Conservation (phyloP, 2,329 filamentous ascomycete species). For the Aspergillus quadrilineatus region DNA sequence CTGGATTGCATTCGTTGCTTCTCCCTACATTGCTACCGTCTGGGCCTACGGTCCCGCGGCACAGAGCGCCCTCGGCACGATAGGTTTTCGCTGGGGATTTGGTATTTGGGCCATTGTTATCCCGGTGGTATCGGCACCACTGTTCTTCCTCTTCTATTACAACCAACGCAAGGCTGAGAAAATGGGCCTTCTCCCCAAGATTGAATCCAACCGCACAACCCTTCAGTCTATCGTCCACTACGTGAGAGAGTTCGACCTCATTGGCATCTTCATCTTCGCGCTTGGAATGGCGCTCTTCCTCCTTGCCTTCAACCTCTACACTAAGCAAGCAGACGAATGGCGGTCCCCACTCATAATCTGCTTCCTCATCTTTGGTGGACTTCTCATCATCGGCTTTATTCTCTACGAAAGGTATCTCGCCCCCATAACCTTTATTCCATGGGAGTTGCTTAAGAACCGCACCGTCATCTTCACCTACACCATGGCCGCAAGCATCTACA, state of each 20-base stretch:
- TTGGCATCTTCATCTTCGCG: slow-evolving; percentile 61
- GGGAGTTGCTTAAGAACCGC: slow-evolving; percentile 49
- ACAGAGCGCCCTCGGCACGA: slow-evolving; percentile 49
- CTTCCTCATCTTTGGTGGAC: slow-evolving; percentile 29
- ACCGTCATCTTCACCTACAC: slow-evolving; percentile 55
- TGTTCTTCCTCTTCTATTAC: slow-evolving; percentile 54
- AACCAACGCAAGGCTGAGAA: slow-evolving; percentile 60
- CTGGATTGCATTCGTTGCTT: slow-evolving; percentile 58
- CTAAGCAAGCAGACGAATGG: slow-evolving; percentile 32
- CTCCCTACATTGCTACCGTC: slow-evolving; percentile 63
- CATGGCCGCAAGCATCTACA: slow-evolving; percentile 49
- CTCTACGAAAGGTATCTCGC: slow-evolving; percentile 57
- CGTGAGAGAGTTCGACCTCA: slow-evolving; percentile 61
- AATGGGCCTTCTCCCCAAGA: slow-evolving; percentile 50
- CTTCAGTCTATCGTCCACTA: slow-evolving; percentile 55
- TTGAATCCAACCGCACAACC: slow-evolving; percentile 47
- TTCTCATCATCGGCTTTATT: slow-evolving; percentile 51
- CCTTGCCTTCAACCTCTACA: slow-evolving; percentile 60
- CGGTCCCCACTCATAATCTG: slow-evolving; percentile 56
- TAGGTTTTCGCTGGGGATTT: slow-evolving; percentile 64
- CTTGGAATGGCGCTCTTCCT: slow-evolving; percentile 63
- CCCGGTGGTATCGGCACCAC: slow-evolving; percentile 56
- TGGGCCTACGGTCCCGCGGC: slow-evolving; percentile 56
- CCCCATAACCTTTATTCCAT: slow-evolving; percentile 55
- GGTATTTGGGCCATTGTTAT: slow-evolving; percentile 62